Evolutionary conservation across 2,329 filamentous ascomycete species (phyloP).

Genomic region (Didymella pomorum): DNA sequence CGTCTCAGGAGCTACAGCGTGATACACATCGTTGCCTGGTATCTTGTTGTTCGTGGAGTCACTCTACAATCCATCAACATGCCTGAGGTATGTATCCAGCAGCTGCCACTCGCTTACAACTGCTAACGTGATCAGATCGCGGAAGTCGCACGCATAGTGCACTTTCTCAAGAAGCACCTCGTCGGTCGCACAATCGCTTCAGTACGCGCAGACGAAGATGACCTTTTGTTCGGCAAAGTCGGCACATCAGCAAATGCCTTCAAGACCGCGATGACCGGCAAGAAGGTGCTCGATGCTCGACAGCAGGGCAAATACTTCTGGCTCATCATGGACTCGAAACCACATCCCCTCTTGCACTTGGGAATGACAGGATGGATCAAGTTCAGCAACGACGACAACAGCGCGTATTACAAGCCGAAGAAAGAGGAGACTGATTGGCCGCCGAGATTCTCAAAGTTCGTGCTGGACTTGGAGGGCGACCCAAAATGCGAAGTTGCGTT

Average conservation of each 20-base stretch:
- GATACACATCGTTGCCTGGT: background rate
- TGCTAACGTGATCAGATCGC: constrained; percentile 48
- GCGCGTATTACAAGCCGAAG: constrained; percentile 76
- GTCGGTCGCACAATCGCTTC: constrained; percentile 80
- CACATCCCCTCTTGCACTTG: constrained; percentile 89
- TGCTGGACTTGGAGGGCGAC: constrained; percentile 69
- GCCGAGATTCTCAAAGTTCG: constrained; percentile 88
- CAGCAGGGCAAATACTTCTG: constrained; percentile 99
- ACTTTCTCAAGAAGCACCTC: constrained; percentile 83
- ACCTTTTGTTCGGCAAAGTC: constrained; percentile 88
- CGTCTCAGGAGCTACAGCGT: background rate
- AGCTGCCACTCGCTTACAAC: too few species aligned
- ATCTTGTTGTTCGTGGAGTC: background rate
- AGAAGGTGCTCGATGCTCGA: constrained; percentile 73
- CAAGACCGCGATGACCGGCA: constrained; percentile 75
- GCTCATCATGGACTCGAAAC: constrained; percentile 77
- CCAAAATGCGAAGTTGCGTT: constrained; percentile 76
- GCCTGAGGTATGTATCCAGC: constrained; percentile 42
- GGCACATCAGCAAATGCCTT: constrained; percentile 81
- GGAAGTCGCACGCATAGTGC: constrained; percentile 80
- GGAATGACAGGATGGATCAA: constrained; percentile 83
- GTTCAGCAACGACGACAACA: constrained; percentile 78
- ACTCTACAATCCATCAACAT: constrained; percentile 26
- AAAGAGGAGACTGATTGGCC: constrained; percentile 76
- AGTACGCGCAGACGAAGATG: constrained; percentile 78